Base-by-base conservation (phyloP, 306 rosid species). In the Abrus pulchellus region DNA sequence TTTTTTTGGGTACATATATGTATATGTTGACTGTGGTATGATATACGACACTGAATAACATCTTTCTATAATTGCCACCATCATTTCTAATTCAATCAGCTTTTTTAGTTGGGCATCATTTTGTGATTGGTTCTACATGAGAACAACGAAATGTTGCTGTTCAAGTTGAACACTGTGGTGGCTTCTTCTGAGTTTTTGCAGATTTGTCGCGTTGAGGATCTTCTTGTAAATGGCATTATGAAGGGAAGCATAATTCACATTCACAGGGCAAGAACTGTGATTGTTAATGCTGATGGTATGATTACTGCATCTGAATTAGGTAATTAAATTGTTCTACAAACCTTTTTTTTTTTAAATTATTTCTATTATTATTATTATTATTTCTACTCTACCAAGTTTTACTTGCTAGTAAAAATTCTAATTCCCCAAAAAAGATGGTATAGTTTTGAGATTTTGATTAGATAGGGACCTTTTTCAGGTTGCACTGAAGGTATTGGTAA, bases 151-250 rank as follows among this genome's bases (percentile, higher is more conserved):
- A 49, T 71, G 9, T 65, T 56, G 12, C 45, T 32, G 55, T 77
- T 66, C 2, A 38, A 60, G 57, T 74, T 40, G 66, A 81, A 68
- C 33, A 75, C 77, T 69, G 56, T 32, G 48, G 80, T 72, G 77
- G 54, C 27, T 87, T 84, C 45, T 69, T 74, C 43, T 78, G 52
- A 75, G 82, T 55, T 69, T 74, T 87, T 78, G 62, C 82, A 95
- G 99, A 91, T 95, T 48, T 95, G 99, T 87, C 98, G 99, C 62
- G 99, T 95, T 71, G 99, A 95, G 89, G 99, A 95, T 85, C 92
- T 95, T 93, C 85, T 91, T 84, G 97, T 95, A 68, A 85, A 83
- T 86, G 99, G 99, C 41, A 45, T 86, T 59, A 86, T 95, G 83
- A 91, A 86, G 89, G 99, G 99, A 84, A 95, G 98, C 82, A 81